A percentile compares a stretch with the other conserved stretches of the same genome.
Evolutionary conservation across 306 rosid genomes (phyloP).

Genomic region (Castanea crenata): DNA sequence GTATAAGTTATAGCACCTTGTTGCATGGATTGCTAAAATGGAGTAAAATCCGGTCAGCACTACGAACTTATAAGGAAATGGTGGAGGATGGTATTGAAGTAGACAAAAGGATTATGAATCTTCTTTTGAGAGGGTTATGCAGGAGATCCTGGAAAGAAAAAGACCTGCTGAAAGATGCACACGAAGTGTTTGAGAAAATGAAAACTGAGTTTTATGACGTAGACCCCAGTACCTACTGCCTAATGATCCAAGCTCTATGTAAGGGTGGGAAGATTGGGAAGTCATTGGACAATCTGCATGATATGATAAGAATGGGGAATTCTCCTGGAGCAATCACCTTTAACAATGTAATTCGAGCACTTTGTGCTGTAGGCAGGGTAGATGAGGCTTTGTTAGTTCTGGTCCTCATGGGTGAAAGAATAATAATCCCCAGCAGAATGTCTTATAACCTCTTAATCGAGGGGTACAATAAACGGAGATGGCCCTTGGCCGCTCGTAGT

Average conservation of each 20-base stretch:
- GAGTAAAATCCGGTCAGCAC: conserved; percentile 40
- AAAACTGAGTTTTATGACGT: conserved; percentile 22
- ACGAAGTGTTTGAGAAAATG: conserved; percentile 60
- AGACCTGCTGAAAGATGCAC: conserved; percentile 42
- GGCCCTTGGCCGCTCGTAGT: conserved; percentile 32
- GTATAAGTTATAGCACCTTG: conserved; percentile 55
- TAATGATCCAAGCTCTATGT: conserved; percentile 48
- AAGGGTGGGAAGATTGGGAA: conserved; percentile 36
- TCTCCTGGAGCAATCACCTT: conserved; percentile 27
- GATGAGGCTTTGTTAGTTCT: conserved; percentile 46
- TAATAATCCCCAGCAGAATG: conserved; percentile 29
- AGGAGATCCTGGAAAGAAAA: conserved; percentile 38
- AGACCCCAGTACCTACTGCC: conserved; percentile 42
- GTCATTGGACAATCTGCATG: conserved; percentile 39
- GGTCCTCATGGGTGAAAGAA: conserved; percentile 33
- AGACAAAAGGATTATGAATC: conserved; percentile 51
- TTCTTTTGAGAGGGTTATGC: conserved; percentile 56
- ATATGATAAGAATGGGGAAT: conserved; percentile 48
- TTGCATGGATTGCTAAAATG: conserved; percentile 74
- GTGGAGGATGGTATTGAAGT: conserved; percentile 46
- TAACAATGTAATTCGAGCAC: conserved; percentile 42
- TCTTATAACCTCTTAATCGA: conserved; percentile 41
- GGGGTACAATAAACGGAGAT: conserved; percentile 43
- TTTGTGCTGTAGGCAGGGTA: conserved; percentile 47
- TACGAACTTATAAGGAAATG: conserved; percentile 56